Conservation (phyloP, 2,329 filamentous ascomycete species). For the Ceratocystiopsis sp. region DNA sequence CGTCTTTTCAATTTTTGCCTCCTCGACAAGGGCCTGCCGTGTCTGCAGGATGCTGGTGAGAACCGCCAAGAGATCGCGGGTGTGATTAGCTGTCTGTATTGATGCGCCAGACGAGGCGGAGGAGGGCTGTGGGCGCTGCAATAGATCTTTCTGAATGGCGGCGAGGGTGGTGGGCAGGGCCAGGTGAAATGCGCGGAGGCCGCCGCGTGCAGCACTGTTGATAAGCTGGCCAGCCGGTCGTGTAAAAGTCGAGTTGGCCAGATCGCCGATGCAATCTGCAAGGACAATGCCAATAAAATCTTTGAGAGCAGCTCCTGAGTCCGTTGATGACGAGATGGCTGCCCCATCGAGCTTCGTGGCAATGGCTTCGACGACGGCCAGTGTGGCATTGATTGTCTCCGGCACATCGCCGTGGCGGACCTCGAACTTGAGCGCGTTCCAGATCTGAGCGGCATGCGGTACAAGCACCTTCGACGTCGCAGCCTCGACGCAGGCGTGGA, state of each 20-base stretch:
- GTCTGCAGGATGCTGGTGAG: constrained; percentile 33
- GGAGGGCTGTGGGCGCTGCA: constrained; percentile 18
- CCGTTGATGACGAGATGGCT: background rate
- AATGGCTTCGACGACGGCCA: constrained; percentile 35
- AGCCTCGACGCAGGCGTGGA: constrained; percentile 32
- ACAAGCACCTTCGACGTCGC: constrained; percentile 27
- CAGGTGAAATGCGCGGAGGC: constrained; percentile 28
- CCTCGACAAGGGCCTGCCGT: constrained; percentile 21
- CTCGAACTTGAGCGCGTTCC: constrained; percentile 45
- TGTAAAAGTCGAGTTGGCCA: constrained; percentile 34
- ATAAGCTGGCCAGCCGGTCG: constrained; percentile 34
- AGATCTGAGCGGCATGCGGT: constrained; percentile 33
- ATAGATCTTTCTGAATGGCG: constrained; percentile 30
- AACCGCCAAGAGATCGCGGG: constrained; percentile 32
- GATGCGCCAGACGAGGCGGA: too few species aligned
- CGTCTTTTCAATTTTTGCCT: constrained; percentile 10
- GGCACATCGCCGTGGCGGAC: constrained; percentile 43
- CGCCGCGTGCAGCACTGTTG: constrained; percentile 32
- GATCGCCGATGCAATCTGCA: constrained; percentile 34
- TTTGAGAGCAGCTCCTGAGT: constrained; percentile 15
- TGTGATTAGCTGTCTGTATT: constrained; percentile 28
- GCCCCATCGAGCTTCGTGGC: constrained; percentile 16
- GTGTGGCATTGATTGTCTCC: constrained; percentile 37
- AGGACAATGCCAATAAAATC: constrained; percentile 21
- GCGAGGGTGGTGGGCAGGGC: constrained; percentile 29